Conservation (phyloP, 2,329 filamentous ascomycete genomes). For the Microdochium nivale region DNA sequence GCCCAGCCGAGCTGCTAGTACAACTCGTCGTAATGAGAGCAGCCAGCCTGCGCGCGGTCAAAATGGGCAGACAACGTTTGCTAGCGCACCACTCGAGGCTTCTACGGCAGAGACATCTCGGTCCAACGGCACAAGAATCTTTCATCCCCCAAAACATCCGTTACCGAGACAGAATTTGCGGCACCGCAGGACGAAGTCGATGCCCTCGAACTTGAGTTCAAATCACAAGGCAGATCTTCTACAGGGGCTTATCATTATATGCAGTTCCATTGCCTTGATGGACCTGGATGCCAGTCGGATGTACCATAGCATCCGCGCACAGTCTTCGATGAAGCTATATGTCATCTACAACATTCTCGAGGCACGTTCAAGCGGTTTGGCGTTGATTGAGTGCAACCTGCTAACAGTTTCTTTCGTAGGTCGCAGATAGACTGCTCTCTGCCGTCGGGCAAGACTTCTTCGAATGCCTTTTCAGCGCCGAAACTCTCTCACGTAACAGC, state of each 20-base stretch:
- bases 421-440: slow-evolving; percentile 80
- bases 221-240: slow-evolving; percentile 94
- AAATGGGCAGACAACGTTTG: slow-evolving; percentile 10
- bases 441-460: slow-evolving; percentile 93
- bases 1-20: slow-evolving; percentile 1
- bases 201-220: slow-evolving; percentile 73
- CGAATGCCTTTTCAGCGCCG: slow-evolving; percentile 88
- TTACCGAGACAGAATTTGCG: slow-evolving; percentile 25
- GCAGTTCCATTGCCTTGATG: slow-evolving; percentile 79
- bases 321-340: slow-evolving; percentile 95
- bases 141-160: slow-evolving; percentile 23
- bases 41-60: slow-evolving; percentile 3
- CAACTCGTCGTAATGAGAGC: not conserved
- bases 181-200: slow-evolving; percentile 73
- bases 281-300: slow-evolving; percentile 90
- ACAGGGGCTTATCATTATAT: slow-evolving; percentile 80
- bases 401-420: slow-evolving; percentile 24
- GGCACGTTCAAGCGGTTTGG: slow-evolving; percentile 27
- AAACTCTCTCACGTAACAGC: slow-evolving; percentile 80
- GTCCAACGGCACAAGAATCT: slow-evolving; percentile 11
- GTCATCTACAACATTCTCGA: slow-evolving; percentile 98
- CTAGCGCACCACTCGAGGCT: slow-evolving; percentile 4
- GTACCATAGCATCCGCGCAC: slow-evolving; percentile 95
- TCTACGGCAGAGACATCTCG: slow-evolving; percentile 9
- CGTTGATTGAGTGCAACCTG: not conserved